Evolutionary conservation across 805 yeast species (phyloP), one percentile per base, ranked within the genome.

Genomic region (Suhomyces canberraensis): DNA sequence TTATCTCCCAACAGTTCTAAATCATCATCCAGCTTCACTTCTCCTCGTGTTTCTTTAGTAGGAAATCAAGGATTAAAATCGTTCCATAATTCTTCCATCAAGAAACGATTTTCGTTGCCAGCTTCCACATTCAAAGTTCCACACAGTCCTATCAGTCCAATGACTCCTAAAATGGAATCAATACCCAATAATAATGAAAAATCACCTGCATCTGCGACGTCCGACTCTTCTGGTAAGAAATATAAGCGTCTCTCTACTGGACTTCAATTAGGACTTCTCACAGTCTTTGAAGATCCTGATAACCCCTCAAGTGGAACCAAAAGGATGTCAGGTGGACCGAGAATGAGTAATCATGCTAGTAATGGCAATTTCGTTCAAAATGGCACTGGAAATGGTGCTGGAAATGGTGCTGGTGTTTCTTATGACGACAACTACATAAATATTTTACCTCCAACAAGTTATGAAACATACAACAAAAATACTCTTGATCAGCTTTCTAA

Each of bases 401-500:
- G 9, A 9, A 9, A 20, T 9, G 22, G 29, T 20, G 11, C 15
- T 15, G 27, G 22, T 4, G 33, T 47, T 5, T 37, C 52, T 5
- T 51, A 44, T 33, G 65, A 60, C 32, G 65, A 57, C 31, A 52
- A 56, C 35, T 55, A 56, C 42, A 44, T 51, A 21, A 52, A 50
- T 29, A 50, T 54, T 8, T 27, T 45, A 15, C 56, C 56, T 8
- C 54, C 55, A 16, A 38, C 47, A 7, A 16, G 45, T 11, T 54
- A 49, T 31, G 69, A 60, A 24, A 47, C 64, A 4, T 66, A 54
- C 43, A 64, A 67, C 36, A 64, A 58, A 43, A 45, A 53, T 3
- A 56, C 73, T 3, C 48, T 66, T 7, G 72, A 67, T 27, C 56
- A 63, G 13, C 46, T 66, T 25, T 61, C 69, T 1, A 54, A 44